Conservation (phyloP, 2,329 filamentous ascomycete genomes). For the Botrytis sinoallii region DNA sequence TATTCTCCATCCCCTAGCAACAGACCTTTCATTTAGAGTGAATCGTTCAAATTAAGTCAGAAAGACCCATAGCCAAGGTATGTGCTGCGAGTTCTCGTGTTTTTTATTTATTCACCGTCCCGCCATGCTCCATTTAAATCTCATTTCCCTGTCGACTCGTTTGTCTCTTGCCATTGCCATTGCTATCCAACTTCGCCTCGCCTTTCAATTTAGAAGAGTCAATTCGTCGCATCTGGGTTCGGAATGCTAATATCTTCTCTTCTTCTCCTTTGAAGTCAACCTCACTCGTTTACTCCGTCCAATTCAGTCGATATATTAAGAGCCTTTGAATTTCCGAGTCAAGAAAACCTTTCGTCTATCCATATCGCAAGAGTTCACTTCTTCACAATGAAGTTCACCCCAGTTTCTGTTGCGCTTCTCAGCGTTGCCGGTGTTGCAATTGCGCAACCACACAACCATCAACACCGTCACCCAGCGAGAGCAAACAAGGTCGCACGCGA, state of each 20-base stretch:
- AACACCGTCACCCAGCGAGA: conserved; percentile 58
- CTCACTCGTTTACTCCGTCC: conserved; percentile 9
- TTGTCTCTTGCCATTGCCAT: background rate
- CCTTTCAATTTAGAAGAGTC: background rate
- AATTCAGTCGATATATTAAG: background rate
- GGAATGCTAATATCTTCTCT: conserved; percentile 28
- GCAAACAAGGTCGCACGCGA: conserved; percentile 49
- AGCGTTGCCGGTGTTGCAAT: conserved; percentile 47
- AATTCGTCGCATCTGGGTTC: conserved; percentile 6
- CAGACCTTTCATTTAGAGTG: conserved; percentile 7
- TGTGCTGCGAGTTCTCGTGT: conserved; percentile 11
- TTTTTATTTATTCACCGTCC: background rate
- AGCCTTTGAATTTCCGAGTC: background rate
- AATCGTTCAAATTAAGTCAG: background rate
- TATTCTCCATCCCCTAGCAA: background rate
- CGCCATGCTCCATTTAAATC: conserved; percentile 2
- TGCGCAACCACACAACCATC: conserved; percentile 59
- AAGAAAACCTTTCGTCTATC: conserved; percentile 25
- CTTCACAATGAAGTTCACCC: conserved; percentile 39
- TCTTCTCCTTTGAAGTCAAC: conserved; percentile 20
- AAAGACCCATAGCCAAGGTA: conserved; percentile 29
- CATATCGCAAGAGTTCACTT: conserved; percentile 34
- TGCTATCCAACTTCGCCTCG: background rate
- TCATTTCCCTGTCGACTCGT: background rate
- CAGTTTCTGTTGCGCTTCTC: conserved; percentile 31